Evolutionary conservation across 306 rosid species (phyloP), one percentile per base, ranked within the genome.

Genomic region (Dalbergia cochinchinensis): DNA sequence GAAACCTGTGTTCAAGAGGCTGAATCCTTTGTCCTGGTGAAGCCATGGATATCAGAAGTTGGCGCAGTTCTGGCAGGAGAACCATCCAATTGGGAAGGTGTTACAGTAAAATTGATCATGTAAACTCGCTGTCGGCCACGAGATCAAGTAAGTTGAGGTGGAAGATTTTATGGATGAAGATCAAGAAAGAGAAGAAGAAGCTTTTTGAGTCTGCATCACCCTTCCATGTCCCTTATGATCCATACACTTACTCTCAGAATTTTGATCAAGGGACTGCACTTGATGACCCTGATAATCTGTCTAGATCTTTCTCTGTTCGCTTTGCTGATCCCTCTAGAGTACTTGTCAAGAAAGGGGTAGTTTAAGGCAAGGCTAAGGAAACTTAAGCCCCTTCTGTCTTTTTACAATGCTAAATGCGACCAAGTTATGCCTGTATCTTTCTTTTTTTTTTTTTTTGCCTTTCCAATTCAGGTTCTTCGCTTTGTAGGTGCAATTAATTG

Each of bases 191-290:
- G 57, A 82, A 85, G 81, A 81, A 50, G 71, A 86, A 65, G 83
- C 65, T 74, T 0, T 77, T 80, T 5, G 74, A 73, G 5, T 47
- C 60, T 54, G 41, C 84, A 4, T 54, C 77, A 74, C 26, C 84
- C 34, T 50, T 44, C 19, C 68, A 61, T 57, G 81, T 74, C 22
- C 77, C 87, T 33, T 87, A 89, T 57, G 91, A 92, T 86, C 62
- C 88, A 4, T 57, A 54, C 82, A 84, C 90, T 35, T 91, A 91
- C 81, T 73, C 86, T n/a, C 88, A 86, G 86, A 88, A 86, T 79
- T 90, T 90, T 62, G 94, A 90, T 37, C 74, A 80, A 59, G 82
- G 88, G 16, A 44, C 62, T 39, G 22, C 73, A 7, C 79, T 84
- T 82, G 89, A 86, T 75, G 88, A 80, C 10, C 83, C 82, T 0